Evolutionary conservation across 2,329 filamentous ascomycete genomes (phyloP), one percentile per base, ranked within the genome.

Genomic region (Talaromyces sp.): DNA sequence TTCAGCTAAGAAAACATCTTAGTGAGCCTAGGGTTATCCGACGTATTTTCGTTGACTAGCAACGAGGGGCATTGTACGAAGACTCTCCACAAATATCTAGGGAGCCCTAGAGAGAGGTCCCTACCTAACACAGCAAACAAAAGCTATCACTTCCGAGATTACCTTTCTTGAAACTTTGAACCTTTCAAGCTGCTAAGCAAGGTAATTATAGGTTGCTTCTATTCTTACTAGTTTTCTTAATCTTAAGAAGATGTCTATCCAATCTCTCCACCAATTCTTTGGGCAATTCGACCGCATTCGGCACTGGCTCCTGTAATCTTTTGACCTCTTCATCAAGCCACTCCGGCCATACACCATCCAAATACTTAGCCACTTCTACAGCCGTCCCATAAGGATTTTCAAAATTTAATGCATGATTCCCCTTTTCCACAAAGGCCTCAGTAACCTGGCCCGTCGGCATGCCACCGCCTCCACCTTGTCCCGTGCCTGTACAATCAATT

Each of bases 231-330:
- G n/a, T 13, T 3, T 43, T 52, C 31, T 22, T 56, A 7, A 5
- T 56, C 43, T 31, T 15, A 15, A 37, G 46, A 9, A 57, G 46
- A 25, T 41, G 43, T 36, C 39, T 52, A 13, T 57, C 55, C 17
- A 57, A n/a, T 22, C 55, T 53, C 19, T 57, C 55, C 6, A 57
- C 46, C 31, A 57, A 31, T 37, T 57, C 46, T n/a, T 33, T 31
- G 8, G 55, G 46, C 43, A 57, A 19, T 7, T 53, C 46, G 19
- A 57, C 28, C 37, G 55, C 37, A 19, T 41, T 39, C 17, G 40
- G 36, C 36, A 21, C 36, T n/a, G 55, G 55, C 46, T 57, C 46
- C 10, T 21, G 8, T 2, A 31, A 8, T 33, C 55, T 57, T 11
- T 52, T 46, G 25, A 25, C 40, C 39, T 57, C 55, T 36, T 57